Conservation (phyloP, 2,329 filamentous ascomycete species). For the Parasarocladium wereldwijsianum region DNA sequence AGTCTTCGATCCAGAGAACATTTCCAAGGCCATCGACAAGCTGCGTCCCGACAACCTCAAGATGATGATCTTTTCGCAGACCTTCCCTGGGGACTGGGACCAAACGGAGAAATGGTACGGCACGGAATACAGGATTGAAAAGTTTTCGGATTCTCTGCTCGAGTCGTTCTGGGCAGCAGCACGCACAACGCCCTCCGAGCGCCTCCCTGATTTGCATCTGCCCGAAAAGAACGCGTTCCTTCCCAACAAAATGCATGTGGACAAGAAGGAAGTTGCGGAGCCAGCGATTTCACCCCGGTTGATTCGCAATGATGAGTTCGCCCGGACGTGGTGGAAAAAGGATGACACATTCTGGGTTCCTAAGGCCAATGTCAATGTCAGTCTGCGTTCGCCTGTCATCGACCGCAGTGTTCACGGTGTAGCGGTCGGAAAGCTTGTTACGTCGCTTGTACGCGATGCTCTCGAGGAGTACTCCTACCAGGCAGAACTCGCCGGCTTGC, state of each 20-base stretch:
- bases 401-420: slow-evolving; percentile 63
- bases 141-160: slow-evolving; percentile 64
- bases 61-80: slow-evolving; percentile 68
- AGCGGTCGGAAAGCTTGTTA: slow-evolving; percentile 67
- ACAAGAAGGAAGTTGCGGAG: slow-evolving; percentile 77
- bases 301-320: slow-evolving; percentile 67
- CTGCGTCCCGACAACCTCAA: slow-evolving; percentile 82
- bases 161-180: slow-evolving; percentile 52
- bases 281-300: slow-evolving; percentile 62
- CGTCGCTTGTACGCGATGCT: slow-evolving; percentile 75
- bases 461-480: slow-evolving; percentile 92
- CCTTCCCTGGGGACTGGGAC: slow-evolving; percentile 72
- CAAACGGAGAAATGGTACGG: slow-evolving; percentile 95
- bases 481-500: slow-evolving; percentile 78
- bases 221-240: slow-evolving; percentile 95
- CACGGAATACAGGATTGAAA: slow-evolving; percentile 78
- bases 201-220: slow-evolving; percentile 62
- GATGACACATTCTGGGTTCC: slow-evolving; percentile 98
- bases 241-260: slow-evolving; percentile 80
- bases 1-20: slow-evolving; percentile 65
- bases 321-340: slow-evolving; percentile 93
- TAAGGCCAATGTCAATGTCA: slow-evolving; percentile 76
- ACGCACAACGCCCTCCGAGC: slow-evolving; percentile 34
- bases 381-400: slow-evolving; percentile 65
- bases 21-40: slow-evolving; percentile 57